phyloP scores from a whole-genome alignment of 2,329 filamentous ascomycete genomes.

The Cadophora sp. region DNA sequence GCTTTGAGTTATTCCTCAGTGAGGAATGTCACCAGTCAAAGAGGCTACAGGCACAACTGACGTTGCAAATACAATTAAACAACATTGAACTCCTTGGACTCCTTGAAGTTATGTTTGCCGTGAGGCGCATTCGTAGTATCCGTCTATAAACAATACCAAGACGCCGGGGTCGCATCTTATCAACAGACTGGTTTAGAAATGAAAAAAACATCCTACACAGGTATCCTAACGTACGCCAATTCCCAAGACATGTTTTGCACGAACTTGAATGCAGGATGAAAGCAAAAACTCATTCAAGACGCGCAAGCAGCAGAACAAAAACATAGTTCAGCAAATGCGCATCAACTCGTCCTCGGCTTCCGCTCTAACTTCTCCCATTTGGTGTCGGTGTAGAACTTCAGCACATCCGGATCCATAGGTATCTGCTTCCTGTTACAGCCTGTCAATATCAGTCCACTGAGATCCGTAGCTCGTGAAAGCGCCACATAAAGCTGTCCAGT shows the following conservation, averaged over 20 bases:
- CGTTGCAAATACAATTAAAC: background rate
- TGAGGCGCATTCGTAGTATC: no score
- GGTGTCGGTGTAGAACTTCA: slow-evolving; percentile 38
- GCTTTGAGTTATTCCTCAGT: background rate
- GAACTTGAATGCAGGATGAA: no score
- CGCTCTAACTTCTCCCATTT: slow-evolving; percentile 36
- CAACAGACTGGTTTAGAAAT: no score
- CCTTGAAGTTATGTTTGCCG: no score
- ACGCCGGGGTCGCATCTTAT: no score
- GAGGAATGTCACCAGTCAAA: background rate
- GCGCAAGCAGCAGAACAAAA: background rate
- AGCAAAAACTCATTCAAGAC: background rate
- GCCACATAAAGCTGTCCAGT: slow-evolving; percentile 42
- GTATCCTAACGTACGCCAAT: no score
- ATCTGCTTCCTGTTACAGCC: slow-evolving; percentile 32
- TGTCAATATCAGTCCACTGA: slow-evolving; percentile 40
- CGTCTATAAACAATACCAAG: no score
- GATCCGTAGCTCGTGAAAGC: slow-evolving; percentile 35
- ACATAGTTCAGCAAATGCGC: background rate
- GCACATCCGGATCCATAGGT: slow-evolving; percentile 36
- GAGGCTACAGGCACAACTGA: background rate
- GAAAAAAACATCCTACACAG: no score
- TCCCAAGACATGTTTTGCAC: no score
- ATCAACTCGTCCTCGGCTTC: background rate
- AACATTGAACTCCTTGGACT: no score